Percentiles rank a stretch among this genome's conserved stretches.
phyloP scores from a whole-genome alignment of 1,284 basidiomycete species.

The Kalmanozyma brasiliensis region DNA sequence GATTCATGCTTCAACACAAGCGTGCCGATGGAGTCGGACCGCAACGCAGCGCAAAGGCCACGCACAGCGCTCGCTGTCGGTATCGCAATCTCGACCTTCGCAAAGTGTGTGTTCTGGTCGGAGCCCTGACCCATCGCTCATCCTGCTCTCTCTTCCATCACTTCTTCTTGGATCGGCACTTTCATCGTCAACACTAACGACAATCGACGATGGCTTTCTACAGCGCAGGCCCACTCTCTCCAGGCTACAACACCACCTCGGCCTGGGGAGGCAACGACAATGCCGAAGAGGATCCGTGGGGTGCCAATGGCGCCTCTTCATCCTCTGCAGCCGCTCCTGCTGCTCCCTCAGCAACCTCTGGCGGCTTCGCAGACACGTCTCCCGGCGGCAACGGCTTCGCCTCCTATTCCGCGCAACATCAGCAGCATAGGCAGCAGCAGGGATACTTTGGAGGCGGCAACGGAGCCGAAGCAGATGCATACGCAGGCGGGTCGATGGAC shows the following conservation, averaged over 20 bases:
- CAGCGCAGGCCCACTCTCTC: constrained; percentile 44
- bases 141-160: no score
- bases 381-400: constrained; percentile 19
- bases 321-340: constrained; percentile 13
- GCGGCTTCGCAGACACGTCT: constrained; percentile 24
- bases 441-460: constrained; percentile 20
- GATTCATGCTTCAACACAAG: neutral
- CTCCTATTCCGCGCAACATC: constrained; percentile 36
- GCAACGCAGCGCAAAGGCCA: constrained; percentile 1
- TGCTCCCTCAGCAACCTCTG: constrained; percentile 8
- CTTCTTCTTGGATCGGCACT: no score
- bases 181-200: neutral
- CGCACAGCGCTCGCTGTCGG: neutral
- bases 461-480: constrained; percentile 28
- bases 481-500: constrained; percentile 10
- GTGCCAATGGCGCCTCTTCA: constrained; percentile 30
- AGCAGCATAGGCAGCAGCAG: constrained; percentile 9
- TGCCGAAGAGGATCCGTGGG: constrained; percentile 52
- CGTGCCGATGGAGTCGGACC: no score
- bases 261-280: constrained; percentile 50
- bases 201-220: constrained; percentile 41
- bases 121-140: no score
- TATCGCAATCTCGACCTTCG: no score
- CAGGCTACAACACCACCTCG: constrained; percentile 45
- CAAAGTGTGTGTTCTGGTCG: neutral